Evolutionary conservation across 768 basidiomycete genomes (phyloP).

Genomic region (Lyophyllum shimeji): DNA sequence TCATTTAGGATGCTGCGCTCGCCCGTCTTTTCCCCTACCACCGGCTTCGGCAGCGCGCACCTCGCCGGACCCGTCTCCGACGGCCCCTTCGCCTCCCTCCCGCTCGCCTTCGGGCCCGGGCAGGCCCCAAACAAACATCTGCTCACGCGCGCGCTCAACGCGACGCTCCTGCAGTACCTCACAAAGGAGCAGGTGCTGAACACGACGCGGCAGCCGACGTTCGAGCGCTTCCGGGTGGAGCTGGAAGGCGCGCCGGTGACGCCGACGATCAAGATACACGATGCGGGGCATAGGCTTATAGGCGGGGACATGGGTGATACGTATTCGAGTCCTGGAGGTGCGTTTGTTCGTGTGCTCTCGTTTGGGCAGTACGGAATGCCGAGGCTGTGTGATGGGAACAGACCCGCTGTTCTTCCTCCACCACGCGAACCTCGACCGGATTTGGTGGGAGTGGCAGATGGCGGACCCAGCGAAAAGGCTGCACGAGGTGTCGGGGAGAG

Average conservation of each 20-base stretch:
- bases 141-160: constrained; percentile 30
- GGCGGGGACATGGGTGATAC: constrained; percentile 34
- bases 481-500: constrained; percentile 34
- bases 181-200: neutral
- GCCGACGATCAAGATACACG: constrained; percentile 27
- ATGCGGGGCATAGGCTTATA: constrained; percentile 33
- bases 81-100: constrained; percentile 34
- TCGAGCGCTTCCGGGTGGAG: constrained; percentile 33
- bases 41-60: constrained; percentile 34
- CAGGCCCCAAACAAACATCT: constrained; percentile 31
- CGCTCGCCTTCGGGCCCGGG: constrained; percentile 29
- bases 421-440: constrained; percentile 38
- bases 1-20: constrained; percentile 26
- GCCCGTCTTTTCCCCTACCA: constrained; percentile 32
- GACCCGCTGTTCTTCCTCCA: constrained; percentile 42
- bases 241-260: constrained; percentile 34
- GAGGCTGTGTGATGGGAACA: too few relatives aligned
- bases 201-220: constrained; percentile 18
- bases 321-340: constrained; percentile 39
- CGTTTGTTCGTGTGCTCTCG: constrained; percentile 4
- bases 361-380: too few relatives aligned
- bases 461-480: constrained; percentile 24
- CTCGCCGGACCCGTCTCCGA: constrained; percentile 25
- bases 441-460: constrained; percentile 41
- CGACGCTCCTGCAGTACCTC: constrained; percentile 18